Evolutionary conservation across 2,329 filamentous ascomycete genomes (phyloP), one percentile per base, ranked within the genome.

Genomic region (Chaetomium sp.): DNA sequence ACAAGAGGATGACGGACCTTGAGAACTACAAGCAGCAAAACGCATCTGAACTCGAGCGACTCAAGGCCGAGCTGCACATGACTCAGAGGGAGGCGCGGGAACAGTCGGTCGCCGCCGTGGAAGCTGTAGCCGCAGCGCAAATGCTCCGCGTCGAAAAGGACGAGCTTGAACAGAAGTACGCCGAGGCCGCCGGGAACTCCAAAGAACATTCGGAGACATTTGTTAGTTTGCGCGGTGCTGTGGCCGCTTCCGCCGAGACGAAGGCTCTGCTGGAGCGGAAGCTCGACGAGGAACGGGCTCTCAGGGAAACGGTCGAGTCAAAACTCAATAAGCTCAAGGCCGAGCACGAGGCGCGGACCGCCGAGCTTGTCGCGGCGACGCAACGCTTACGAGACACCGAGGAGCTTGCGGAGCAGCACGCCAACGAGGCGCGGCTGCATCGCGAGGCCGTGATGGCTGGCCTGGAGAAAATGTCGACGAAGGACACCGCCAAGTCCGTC

Each of bases 91-190:
- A 90, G 63, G 87, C 90, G 25, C 85, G 95, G 65, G 92, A 98
- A 71, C 90, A 96, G 70, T 87, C 91, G 0, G 86, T 93, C n/a
- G 81, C 87, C 31, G 87, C 88, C 45, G 84, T 91, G 0, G 92
- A 97, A 75, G 89, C 93, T 1, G 82, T 90, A 62, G 87, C 92
- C 0, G 83, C 90, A 47, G 80, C 91, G 50, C 88, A 92, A 70
- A 80, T 97, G 65, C 80, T 97, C n/a, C 84, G 84, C 62, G 85
- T 96, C n/a, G 94, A 98, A 74, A 96, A 95, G 76, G 85, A 89
- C 3, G 92, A 96, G 68, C 77, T 97, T 16, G 83, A 85, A 60
- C 80, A 81, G 38, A 90, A 88, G 74, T 87, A 92, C 62, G 83
- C 90, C 21, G 89, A 90, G 42, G 85, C 85, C 3, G 76, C 88